Base-by-base conservation (phyloP, 108 stramenopile species). In the Pseudonitzschia delicatissima region DNA sequence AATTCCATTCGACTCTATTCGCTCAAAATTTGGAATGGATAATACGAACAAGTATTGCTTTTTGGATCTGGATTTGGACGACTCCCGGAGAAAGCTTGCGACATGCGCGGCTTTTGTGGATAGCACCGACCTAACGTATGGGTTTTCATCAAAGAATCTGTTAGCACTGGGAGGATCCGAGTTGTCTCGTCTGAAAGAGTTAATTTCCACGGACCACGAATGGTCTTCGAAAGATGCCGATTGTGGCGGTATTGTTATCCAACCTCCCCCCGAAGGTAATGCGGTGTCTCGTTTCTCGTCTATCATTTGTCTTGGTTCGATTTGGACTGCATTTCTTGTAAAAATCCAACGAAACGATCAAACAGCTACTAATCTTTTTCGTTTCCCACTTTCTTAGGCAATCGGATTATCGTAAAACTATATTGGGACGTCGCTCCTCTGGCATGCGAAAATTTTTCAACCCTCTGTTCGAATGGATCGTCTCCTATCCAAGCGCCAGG, bases 381-480 rank as follows among this genome's bases (percentile, higher is more conserved):
- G 57, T 70, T 59, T 26, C 53, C 53, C 59, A 12, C 62, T 45
- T 53, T 64, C 13, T 37, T 21, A 21, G 79, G 85, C 52, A 77
- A 74, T 65, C 82, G 88, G 8, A 79, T 95, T 25, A 67, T 95
- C 6, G 66, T 95, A 27, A 67, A 77, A 44, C 67, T 95, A 31
- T 81, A 80, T 72, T 88, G 88, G 90, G 87, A 90, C 35, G 62
- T 77, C 15, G 83, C 88, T 27, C 96, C 96, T 2, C 62, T 93
- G 44, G 93, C 96, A 2, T 92, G 88, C 45, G 91, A 92, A 69
- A 96, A 96, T 73, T 96, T 96, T 79, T 76, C 82, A 11, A 82
- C 81, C 13, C 74, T 95, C 1, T 95, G 91, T 66, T 65, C 80
- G 6, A 89, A 89, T 65, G 88, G 88, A 0, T 73, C 76, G 0